Base-by-base conservation (phyloP, 1,139 yeast species). In the Diutina mesorugosa region DNA sequence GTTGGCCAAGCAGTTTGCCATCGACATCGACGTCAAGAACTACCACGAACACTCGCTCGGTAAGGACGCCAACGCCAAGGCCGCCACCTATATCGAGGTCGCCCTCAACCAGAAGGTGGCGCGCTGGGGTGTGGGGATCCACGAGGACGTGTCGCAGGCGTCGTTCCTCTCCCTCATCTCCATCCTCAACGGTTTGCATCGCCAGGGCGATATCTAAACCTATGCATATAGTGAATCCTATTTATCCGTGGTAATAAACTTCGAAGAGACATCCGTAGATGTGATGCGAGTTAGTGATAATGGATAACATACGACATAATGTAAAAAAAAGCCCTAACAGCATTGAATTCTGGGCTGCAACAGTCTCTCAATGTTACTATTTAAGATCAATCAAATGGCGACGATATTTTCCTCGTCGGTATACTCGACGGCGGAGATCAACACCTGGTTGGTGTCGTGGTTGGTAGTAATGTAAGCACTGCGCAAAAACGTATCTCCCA, bases 41-140 rank as follows among this genome's bases (percentile, higher is more conserved):
- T 52, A 52, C 55, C 55, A 52, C 47, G 55, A 52, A 45, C 55
- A 52, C 55, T 52, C 55, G 16, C 21, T 52, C 3, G 55, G 55
- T 10, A 45, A 26, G 28, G 55, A 52, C 28, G 21, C 47, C 18
- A 52, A 45, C 14, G 47, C 55, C n/a, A 45, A 29, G 38, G 55
- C 55, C 6, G 55, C 47, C 29, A 52, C 55, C 14, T 52, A 45
- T 16, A 52, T 52, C 14, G 55, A 52, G 45, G 47, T 26, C 6
- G n/a, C 29, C 8, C 21, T 28, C 10, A 28, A 45, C 28, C 18
- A 28, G n/a, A 41, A 28, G 8, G 45, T 35, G 45, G 21, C 35
- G 4, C 46, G 55, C 18, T 52, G 55, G 55, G 55, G 55, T 16
- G 55, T 52, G 46, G 55, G 55, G 10, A 52, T 52, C 28, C 32